A percentile compares a stretch with the other conserved stretches of the same genome.
phyloP scores from a whole-genome alignment of 1,139 yeast species.

The Lizanozyma gosingica region DNA sequence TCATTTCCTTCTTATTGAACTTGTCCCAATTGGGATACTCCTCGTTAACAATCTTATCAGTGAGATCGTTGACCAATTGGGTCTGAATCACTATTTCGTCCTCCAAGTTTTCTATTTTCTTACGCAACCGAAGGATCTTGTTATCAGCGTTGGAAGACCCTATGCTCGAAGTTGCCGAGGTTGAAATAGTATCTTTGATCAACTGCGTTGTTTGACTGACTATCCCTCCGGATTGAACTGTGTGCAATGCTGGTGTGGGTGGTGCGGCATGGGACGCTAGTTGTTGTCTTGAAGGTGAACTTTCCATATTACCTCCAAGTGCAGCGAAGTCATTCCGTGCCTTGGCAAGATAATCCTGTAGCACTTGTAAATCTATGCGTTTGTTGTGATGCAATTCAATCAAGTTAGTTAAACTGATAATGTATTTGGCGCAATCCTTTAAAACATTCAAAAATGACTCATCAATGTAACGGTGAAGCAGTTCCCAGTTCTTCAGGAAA shows the following conservation, averaged over 20 bases:
- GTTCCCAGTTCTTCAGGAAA: conserved; percentile 33
- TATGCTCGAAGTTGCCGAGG: conserved; percentile 34
- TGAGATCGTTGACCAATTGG: conserved; percentile 42
- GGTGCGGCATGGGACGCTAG: conserved; percentile 11
- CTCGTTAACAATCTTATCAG: conserved; percentile 63
- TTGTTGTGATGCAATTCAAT: conserved; percentile 85
- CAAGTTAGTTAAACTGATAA: conserved; percentile 63
- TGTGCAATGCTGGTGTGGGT: conserved; percentile 25
- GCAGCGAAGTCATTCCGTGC: conserved; percentile 59
- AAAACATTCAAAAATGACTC: conserved; percentile 75
- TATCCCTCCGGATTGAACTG: conserved; percentile 21
- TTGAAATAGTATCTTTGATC: conserved; percentile 37
- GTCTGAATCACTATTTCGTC: conserved; percentile 51
- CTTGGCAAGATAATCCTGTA: conserved; percentile 68
- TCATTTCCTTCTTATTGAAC: conserved; percentile 71
- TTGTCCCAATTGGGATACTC: conserved; percentile 81
- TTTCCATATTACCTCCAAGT: conserved; percentile 28
- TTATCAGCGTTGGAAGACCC: conserved; percentile 31
- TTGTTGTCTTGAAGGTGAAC: conserved; percentile 2
- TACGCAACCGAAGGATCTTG: conserved; percentile 26
- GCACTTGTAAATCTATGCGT: conserved; percentile 81
- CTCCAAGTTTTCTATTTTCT: conserved; percentile 27
- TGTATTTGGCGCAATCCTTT: conserved; percentile 82
- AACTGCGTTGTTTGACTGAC: conserved; percentile 38
- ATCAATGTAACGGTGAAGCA: conserved; percentile 54